Base-by-base conservation (phyloP, 2,329 filamentous ascomycete species). In the Colletotrichum simmondsii region DNA sequence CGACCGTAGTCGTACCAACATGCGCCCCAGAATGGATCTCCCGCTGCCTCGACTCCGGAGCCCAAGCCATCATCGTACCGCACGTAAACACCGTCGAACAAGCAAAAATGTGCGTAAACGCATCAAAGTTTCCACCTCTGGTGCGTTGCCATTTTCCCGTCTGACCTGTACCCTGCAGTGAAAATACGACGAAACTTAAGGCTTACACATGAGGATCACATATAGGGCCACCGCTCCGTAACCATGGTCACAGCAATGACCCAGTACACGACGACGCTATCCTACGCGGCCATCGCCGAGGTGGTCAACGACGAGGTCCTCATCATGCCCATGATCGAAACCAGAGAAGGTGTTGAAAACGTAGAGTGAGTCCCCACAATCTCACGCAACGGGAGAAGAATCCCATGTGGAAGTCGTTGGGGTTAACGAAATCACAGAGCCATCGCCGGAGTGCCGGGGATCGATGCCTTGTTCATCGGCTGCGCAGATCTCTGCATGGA, bases 31-130 rank as follows among this genome's bases (percentile, higher is more conserved):
- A 70, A 30, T 70, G 68, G 68, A 70, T 70, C 28, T 70, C 68
- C 1, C 71, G 87, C 22, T 86, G 87, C n/a, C 80, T 88, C 37
- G 87, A 88, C 70, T 83, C 85, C 54, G 87, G 87, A 46, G 86
- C 86, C 56, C 86, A 88, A 62, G 86, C 85, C 14, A 82, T 88
- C 71, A 83, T 88, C 70, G 85, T 88, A 0, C 87, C 87, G 3
- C 80, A 83, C 59, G 81, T 86, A 71, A 83, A 84, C 75, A 87
- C 81, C 6, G 84, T 82, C 5, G 83, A 87, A 11, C 84, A 87
- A 73, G 86, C 85, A 28, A 80, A 77, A 65, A 79, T 84, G 60
- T 81, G 88, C 16, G 86, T 89, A 10, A 79, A 82, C 74, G 83
- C 84, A 11, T 83, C 86, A 75, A 89, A 88, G 74, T 89, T 88